Evolutionary conservation across 371 early-diverging fungal species (phyloP).

Genomic region (Lichtheimia corymbifera): DNA sequence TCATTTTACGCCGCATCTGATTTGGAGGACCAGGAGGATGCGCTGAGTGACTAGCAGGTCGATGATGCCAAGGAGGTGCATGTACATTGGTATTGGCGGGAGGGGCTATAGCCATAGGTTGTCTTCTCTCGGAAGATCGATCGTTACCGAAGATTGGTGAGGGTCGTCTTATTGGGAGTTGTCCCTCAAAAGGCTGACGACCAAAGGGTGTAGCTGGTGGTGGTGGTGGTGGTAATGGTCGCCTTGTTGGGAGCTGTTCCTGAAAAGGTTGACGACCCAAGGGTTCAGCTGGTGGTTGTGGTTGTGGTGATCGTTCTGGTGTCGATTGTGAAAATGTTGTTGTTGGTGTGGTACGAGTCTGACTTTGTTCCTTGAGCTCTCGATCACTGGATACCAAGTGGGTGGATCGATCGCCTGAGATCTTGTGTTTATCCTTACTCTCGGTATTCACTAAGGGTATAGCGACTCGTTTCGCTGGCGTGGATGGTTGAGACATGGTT

Average conservation of each 20-base stretch:
- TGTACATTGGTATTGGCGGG: neutral
- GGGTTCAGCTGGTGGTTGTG: neutral
- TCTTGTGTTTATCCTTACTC: neutral
- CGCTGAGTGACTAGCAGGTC: neutral
- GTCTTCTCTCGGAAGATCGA: neutral
- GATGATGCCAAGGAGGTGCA: neutral
- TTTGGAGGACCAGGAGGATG: conserved; percentile 1
- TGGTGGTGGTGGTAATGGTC: neutral
- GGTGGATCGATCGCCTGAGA: neutral
- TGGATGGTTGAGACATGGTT: neutral
- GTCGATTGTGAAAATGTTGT: neutral
- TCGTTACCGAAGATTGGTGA: neutral
- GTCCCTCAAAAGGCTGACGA: too few relatives aligned
- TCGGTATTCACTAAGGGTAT: conserved; percentile 5
- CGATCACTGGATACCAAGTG: neutral
- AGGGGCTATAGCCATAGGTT: neutral
- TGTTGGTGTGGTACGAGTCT: neutral
- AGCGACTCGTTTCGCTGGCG: conserved; percentile 3
- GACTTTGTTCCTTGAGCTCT: neutral
- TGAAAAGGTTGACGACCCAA: too few relatives aligned
- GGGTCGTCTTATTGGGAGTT: too few relatives aligned
- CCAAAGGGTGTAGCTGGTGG: too few relatives aligned
- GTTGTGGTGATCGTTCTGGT: neutral
- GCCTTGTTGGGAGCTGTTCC: too few relatives aligned
- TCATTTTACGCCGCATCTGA: conserved; percentile 11